Evolutionary conservation across 768 basidiomycete species (phyloP).

Genomic region (Russula dissimulans): DNA sequence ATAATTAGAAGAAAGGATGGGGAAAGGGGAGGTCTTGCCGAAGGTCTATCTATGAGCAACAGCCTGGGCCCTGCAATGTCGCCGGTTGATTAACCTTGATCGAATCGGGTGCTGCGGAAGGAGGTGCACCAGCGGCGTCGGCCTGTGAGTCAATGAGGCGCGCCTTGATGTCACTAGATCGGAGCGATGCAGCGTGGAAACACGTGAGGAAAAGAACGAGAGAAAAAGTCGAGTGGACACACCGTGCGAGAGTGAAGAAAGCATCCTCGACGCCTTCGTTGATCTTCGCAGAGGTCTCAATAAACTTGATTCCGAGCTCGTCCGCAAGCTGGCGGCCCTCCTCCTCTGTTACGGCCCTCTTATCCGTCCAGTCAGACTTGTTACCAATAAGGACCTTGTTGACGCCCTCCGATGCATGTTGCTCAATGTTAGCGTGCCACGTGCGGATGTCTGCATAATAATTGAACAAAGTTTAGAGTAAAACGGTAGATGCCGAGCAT

Average conservation of each 20-base stretch:
- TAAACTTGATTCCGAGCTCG: constrained; percentile 91
- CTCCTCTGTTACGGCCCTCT: constrained; percentile 83
- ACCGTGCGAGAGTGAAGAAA: constrained; percentile 96
- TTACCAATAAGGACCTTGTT: constrained; percentile 99
- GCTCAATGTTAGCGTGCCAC: constrained; percentile 97
- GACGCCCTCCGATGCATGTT: constrained; percentile 96
- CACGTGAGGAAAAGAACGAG: background rate
- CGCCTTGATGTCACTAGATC: constrained; percentile 85
- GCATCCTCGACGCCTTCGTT: constrained; percentile 98
- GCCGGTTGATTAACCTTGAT: constrained; percentile 59
- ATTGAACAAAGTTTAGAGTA: background rate
- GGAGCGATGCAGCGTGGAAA: background rate
- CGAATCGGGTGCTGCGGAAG: constrained; percentile 39
- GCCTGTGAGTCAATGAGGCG: constrained; percentile 93
- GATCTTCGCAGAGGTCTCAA: constrained; percentile 96
- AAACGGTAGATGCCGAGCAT: constrained; percentile 26
- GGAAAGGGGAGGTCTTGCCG: background rate
- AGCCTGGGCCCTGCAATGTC: constrained; percentile 30
- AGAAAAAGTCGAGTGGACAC: constrained; percentile 23
- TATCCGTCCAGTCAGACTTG: constrained; percentile 98
- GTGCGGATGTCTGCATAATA: constrained; percentile 77
- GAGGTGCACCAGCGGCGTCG: constrained; percentile 38
- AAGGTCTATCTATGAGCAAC: constrained; percentile 33
- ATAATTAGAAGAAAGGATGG: background rate
- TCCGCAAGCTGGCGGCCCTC: constrained; percentile 88